phyloP scores from a whole-genome alignment of 2,329 filamentous ascomycete genomes.

The Fusarium nematophilum region DNA sequence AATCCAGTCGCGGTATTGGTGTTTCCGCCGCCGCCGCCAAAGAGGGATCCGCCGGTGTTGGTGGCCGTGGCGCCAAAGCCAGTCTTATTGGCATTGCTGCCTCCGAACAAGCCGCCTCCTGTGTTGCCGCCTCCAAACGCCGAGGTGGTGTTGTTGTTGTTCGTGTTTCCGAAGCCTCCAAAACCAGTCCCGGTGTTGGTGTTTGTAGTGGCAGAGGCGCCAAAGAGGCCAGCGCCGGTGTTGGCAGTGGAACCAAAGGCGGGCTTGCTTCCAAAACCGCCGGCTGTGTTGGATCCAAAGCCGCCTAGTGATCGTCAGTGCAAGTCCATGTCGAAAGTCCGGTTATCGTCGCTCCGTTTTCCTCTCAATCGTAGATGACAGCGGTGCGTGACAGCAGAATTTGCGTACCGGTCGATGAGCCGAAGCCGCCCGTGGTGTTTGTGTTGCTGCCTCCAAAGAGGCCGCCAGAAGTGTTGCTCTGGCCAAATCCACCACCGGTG shows the following conservation, averaged over 20 bases:
- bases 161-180: constrained; percentile 55
- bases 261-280: constrained; percentile 59
- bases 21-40: constrained; percentile 53
- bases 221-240: constrained; percentile 59
- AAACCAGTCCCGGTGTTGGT: constrained; percentile 53
- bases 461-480: constrained; percentile 48
- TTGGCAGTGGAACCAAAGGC: constrained; percentile 62
- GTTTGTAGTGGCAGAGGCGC: constrained; percentile 50
- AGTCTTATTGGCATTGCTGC: constrained; percentile 57
- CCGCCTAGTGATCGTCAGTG: constrained; percentile 45
- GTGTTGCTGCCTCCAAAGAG: constrained; percentile 58
- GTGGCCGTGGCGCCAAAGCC: constrained; percentile 60
- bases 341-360: constrained; percentile 17
- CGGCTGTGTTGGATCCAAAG: constrained; percentile 52
- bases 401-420: constrained; percentile 49
- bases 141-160: constrained; percentile 49
- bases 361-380: constrained; percentile 32
- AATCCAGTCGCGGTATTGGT: constrained; percentile 49
- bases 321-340: constrained; percentile 14
- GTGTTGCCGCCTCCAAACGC: constrained; percentile 54
- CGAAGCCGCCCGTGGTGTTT: constrained; percentile 51
- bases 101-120: constrained; percentile 66
- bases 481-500: constrained; percentile 57
- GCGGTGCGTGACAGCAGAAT: constrained; percentile 21
- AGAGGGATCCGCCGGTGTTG: constrained; percentile 58